Conservation (phyloP, 2,329 filamentous ascomycete genomes). For the Pseudonectria buxi region DNA sequence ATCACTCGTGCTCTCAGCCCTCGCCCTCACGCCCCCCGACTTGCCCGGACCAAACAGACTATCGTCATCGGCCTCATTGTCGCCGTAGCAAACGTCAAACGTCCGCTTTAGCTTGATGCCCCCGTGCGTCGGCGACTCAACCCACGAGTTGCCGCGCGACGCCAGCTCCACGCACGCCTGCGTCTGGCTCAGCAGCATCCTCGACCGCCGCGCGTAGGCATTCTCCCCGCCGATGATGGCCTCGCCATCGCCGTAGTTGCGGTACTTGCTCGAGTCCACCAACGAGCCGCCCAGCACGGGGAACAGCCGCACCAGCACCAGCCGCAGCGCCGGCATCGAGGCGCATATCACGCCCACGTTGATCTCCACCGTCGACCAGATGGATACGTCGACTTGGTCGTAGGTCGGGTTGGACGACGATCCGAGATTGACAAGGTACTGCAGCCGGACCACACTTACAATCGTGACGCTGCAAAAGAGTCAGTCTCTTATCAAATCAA, state of each 20-base stretch:
- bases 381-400: conserved; percentile 21
- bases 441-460: conserved; percentile 24
- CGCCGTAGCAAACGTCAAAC: conserved; percentile 18
- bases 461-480: conserved; percentile 20
- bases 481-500: neutral
- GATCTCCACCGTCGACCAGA: conserved; percentile 31
- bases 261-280: conserved; percentile 18
- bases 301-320: conserved; percentile 21
- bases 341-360: conserved; percentile 31
- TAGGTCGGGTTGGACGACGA: conserved; percentile 24
- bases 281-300: conserved; percentile 24
- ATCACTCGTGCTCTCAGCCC: too few relatives aligned
- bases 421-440: conserved; percentile 21
- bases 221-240: too few relatives aligned
- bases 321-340: conserved; percentile 26
- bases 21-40: neutral
- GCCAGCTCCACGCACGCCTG: conserved; percentile 15
- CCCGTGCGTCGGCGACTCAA: conserved; percentile 12
- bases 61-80: conserved; percentile 12
- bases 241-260: conserved; percentile 12
- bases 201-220: conserved; percentile 13
- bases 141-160: conserved; percentile 11
- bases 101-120: conserved; percentile 19
- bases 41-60: conserved; percentile 7
- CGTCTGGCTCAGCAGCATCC: conserved; percentile 11